Evolutionary conservation across 495 filamentous ascomycete genomes (phyloP), one percentile per base, ranked within the genome.

Genomic region (Tuber microsphaerosporum): DNA sequence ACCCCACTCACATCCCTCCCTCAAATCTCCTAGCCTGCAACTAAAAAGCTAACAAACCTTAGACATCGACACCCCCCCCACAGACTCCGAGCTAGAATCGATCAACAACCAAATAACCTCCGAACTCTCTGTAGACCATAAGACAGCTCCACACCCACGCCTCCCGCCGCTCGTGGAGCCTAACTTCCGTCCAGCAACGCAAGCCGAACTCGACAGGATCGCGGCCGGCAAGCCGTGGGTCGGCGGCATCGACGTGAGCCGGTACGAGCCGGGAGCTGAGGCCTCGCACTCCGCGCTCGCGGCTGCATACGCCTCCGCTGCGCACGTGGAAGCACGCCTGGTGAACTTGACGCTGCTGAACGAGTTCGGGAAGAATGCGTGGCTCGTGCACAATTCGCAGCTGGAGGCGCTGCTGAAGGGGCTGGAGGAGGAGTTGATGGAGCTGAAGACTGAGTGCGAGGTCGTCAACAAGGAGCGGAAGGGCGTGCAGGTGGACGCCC

Each of bases 341-440:
- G 85, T 89, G 42, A 91, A 96, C 81, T 88, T 97, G 34, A 85
- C 87, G 7, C 87, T 95, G 16, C 88, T 97, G 16, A 92, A 94
- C 79, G 86, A 87, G 75, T 89, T 89, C 84, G 94, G 94, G 81
- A 93, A 92, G 85, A 97, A 96, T 84, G 91, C 92, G 19, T 97
- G 94, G 94, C 85, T 98, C 73, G 87, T 97, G 17, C 90, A 89
- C 10, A 98, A 98, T 84, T 87, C 88, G 75, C 89, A 93, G 74
- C 77, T 93, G 41, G 94, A 97, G 83, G 88, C 88, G 65, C 87
- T 93, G 42, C 85, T 97, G 71, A 86, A 87, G 22, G 84, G 81
- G 5, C 77, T 96, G n/a, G 94, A 97, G 87, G 87, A 86, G 76
- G 93, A 97, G 77, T 85, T 99, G 78, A 91, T 88, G 26, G 88